A percentile compares a stretch with the other conserved stretches of the same genome.
These are phyloP conservation scores for Fraxinus floribunda DNA, from an alignment of 305 asterid species.

Conservation along the genomic window DNA sequence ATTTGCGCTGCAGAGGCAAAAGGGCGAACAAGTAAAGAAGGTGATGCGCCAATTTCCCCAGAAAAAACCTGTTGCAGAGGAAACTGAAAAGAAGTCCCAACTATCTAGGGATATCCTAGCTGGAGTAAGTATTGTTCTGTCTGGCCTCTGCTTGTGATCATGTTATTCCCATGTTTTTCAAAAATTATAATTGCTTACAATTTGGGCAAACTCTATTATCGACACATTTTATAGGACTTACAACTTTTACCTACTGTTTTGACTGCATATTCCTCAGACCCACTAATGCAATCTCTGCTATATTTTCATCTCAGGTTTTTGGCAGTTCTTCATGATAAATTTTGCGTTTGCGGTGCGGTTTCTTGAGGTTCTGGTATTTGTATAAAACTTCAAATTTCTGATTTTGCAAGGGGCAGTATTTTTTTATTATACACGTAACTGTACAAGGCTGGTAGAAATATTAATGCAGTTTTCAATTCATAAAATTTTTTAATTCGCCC, in stretches of 20 bases:
- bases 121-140: slow-evolving; percentile 47
- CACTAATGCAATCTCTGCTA: slow-evolving; percentile 6
- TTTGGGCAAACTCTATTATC: not conserved
- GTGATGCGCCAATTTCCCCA: slow-evolving; percentile 61
- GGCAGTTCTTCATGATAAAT: slow-evolving; percentile 44
- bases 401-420: not conserved
- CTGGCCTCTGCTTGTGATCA: not conserved
- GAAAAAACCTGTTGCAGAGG: slow-evolving; percentile 48
- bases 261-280: not conserved
- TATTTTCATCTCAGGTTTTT: slow-evolving; percentile 49
- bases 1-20: slow-evolving; percentile 57
- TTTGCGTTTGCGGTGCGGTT: not conserved
- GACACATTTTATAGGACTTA: too few species aligned
- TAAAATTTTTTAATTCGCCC: slow-evolving; percentile 8
- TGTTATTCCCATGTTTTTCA: not conserved
- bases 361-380: not conserved
- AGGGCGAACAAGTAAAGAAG: slow-evolving; percentile 58
- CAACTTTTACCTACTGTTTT: not conserved
- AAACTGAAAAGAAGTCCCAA: slow-evolving; percentile 44
- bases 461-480: not conserved
- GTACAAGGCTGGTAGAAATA: not conserved
- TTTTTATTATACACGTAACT: not conserved
- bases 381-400: slow-evolving; percentile 8
- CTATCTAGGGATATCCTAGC: slow-evolving; percentile 64
- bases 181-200: not conserved